These are phyloP conservation scores for Staphylotrichum longicolle DNA, from an alignment of 495 filamentous ascomycete species.

Conservation along the genomic window DNA sequence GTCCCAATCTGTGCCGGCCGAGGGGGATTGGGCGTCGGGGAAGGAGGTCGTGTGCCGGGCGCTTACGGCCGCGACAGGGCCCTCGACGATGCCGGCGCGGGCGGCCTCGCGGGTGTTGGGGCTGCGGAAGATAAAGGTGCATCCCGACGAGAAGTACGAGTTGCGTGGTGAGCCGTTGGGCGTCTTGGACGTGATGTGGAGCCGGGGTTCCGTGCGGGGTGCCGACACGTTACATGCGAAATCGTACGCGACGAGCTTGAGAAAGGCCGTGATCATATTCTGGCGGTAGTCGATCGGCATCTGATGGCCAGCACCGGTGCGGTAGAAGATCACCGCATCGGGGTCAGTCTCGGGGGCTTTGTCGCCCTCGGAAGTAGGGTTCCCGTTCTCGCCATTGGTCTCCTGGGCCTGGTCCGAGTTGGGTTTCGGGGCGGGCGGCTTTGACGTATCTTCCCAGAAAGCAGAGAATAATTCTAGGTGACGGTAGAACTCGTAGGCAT, in stretches of 20 bases:
- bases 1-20: slow-evolving; percentile 30
- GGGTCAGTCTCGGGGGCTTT: slow-evolving; percentile 14
- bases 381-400: slow-evolving; percentile 26
- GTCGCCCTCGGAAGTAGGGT: slow-evolving; percentile 26
- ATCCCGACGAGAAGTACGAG: slow-evolving; percentile 54
- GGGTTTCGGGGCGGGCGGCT: slow-evolving; percentile 23
- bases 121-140: slow-evolving; percentile 60
- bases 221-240: slow-evolving; percentile 71
- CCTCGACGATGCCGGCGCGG: slow-evolving; percentile 70
- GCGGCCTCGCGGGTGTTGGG: slow-evolving; percentile 67
- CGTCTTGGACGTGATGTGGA: slow-evolving; percentile 56
- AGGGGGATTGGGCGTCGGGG: slow-evolving; percentile 19
- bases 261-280: slow-evolving; percentile 64
- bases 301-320: slow-evolving; percentile 60
- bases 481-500: slow-evolving; percentile 58
- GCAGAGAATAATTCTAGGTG: slow-evolving; percentile 50
- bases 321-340: slow-evolving; percentile 32
- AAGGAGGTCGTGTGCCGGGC: slow-evolving; percentile 54
- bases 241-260: slow-evolving; percentile 76
- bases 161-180: slow-evolving; percentile 42
- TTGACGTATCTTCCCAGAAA: slow-evolving; percentile 55
- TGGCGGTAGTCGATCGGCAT: slow-evolving; percentile 77
- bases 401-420: slow-evolving; percentile 16
- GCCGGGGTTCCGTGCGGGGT: slow-evolving; percentile 60
- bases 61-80: slow-evolving; percentile 67